Percentiles rank a stretch among this genome's conserved stretches.
These are phyloP conservation scores for Borealophlyctis nickersoniae DNA, from an alignment of 192 early-diverging fungal species.

Conservation along the genomic window DNA sequence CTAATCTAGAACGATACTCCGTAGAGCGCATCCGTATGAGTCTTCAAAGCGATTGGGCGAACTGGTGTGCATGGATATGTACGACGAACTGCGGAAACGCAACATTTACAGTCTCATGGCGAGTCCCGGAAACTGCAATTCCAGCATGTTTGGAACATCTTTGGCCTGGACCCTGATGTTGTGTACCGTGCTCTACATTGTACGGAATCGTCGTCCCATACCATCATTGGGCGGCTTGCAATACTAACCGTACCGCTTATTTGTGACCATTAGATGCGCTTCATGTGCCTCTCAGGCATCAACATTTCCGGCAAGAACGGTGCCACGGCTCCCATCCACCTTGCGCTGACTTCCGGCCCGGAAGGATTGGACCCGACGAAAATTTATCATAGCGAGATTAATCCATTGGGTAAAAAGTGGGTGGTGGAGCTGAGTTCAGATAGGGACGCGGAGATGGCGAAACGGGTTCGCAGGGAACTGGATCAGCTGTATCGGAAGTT, in stretches of 20 bases:
- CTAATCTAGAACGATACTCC: no score
- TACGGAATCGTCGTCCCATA: constrained; percentile 6
- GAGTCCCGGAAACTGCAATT: constrained; percentile 42
- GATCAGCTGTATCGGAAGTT: constrained; percentile 7
- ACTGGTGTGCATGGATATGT: constrained; percentile 31
- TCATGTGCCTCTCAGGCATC: constrained; percentile 34
- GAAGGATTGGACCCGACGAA: constrained; percentile 12
- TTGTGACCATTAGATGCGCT: constrained; percentile 34
- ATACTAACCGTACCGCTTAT: neutral
- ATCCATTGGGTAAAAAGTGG: constrained; percentile 11
- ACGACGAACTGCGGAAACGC: constrained; percentile 15
- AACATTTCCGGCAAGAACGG: constrained; percentile 40
- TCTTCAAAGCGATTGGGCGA: constrained; percentile 47
- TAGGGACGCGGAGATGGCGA: neutral
- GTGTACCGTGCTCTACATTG: constrained; percentile 25
- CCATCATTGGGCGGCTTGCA: neutral
- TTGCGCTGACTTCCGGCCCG: constrained; percentile 20
- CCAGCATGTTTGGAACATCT: constrained; percentile 25
- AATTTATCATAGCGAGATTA: constrained; percentile 28
- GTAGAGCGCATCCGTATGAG: constrained; percentile 46
- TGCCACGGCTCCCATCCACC: constrained; percentile 33
- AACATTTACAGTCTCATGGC: constrained; percentile 32
- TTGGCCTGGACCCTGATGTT: constrained; percentile 12
- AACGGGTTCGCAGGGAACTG: constrained; percentile 3
- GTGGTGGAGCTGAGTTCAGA: neutral